A percentile compares a stretch with the other conserved stretches of the same genome.
These are phyloP conservation scores for Puccinia polysora DNA, from an alignment of 1,284 basidiomycete species.

Conservation along the genomic window DNA sequence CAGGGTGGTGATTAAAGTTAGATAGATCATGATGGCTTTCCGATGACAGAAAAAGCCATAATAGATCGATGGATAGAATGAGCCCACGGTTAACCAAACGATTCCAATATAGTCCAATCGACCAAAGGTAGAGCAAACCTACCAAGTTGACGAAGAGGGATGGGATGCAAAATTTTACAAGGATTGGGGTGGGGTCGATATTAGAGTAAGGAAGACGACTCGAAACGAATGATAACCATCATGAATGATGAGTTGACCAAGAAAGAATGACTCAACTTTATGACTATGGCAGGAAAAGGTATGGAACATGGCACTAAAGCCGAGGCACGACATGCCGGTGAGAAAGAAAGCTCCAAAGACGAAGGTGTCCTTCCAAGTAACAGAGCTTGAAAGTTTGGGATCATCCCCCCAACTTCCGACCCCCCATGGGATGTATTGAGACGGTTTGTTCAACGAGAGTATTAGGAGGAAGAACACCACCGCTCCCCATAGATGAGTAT, in stretches of 20 bases:
- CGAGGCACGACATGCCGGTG: conserved; percentile 70
- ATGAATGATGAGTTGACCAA: background rate
- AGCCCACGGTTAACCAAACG: conserved; percentile 64
- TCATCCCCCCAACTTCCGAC: conserved; percentile 1
- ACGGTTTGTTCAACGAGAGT: conserved; percentile 51
- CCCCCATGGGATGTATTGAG: conserved; percentile 36
- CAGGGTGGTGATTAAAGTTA: conserved; percentile 59
- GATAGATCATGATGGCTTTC: conserved; percentile 59
- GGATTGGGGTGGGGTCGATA: background rate
- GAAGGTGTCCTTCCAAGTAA: conserved; percentile 63
- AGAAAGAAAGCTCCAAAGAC: conserved; percentile 67
- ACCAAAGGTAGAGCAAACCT: conserved; percentile 42
- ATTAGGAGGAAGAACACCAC: conserved; percentile 63
- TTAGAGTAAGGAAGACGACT: background rate
- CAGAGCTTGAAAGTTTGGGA: conserved; percentile 46
- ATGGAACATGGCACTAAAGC: conserved; percentile 72
- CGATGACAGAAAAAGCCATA: conserved; percentile 65
- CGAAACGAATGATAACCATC: background rate
- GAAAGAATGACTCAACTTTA: conserved; percentile 56
- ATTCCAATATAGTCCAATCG: conserved; percentile 56
- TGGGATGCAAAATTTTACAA: background rate
- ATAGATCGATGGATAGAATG: conserved; percentile 65
- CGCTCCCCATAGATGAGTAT: conserved; percentile 75
- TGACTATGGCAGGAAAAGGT: conserved; percentile 69
- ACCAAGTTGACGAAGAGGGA: background rate